Evolutionary conservation across 1,284 basidiomycete genomes (phyloP).

Genomic region (Cryptococcus sp.): DNA sequence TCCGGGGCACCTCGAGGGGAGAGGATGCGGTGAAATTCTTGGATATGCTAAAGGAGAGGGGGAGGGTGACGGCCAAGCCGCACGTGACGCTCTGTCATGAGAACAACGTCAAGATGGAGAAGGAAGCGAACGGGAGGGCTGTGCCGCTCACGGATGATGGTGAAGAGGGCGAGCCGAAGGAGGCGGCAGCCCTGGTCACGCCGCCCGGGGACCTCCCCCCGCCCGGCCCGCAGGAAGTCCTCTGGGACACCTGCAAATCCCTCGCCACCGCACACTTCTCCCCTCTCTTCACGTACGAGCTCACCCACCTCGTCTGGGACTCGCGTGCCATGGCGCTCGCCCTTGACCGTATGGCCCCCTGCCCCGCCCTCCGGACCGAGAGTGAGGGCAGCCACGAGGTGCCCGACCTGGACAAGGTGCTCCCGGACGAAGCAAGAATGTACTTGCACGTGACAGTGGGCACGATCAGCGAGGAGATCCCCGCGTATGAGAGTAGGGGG

Average conservation of each 20-base stretch:
- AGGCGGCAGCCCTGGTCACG: background rate
- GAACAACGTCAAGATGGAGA: constrained; percentile 55
- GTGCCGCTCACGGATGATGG: background rate
- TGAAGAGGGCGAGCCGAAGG: constrained; percentile 7
- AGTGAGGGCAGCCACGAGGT: constrained; percentile 29
- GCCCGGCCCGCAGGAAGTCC: constrained; percentile 27
- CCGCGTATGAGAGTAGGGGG: constrained; percentile 60
- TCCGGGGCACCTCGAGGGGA: background rate
- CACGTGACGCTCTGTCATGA: constrained; percentile 85
- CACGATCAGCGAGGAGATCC: constrained; percentile 58
- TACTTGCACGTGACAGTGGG: constrained; percentile 86
- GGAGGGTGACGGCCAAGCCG: constrained; percentile 62
- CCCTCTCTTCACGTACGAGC: constrained; percentile 61
- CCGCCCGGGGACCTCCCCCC: constrained; percentile 3
- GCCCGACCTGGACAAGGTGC: constrained; percentile 14
- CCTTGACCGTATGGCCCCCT: constrained; percentile 58
- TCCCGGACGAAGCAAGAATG: constrained; percentile 56
- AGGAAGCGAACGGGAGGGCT: constrained; percentile 36
- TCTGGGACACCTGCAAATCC: constrained; percentile 66
- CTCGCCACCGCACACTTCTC: constrained; percentile 53
- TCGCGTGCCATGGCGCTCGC: constrained; percentile 73
- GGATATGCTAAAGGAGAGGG: constrained; percentile 54
- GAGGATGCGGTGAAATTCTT: constrained; percentile 54
- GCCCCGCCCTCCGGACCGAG: constrained; percentile 21
- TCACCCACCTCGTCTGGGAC: constrained; percentile 72